A percentile compares a stretch with the other conserved stretches of the same genome.
Conservation (phyloP, 805 yeast species). For the Saccharomycopsis babjevae region DNA sequence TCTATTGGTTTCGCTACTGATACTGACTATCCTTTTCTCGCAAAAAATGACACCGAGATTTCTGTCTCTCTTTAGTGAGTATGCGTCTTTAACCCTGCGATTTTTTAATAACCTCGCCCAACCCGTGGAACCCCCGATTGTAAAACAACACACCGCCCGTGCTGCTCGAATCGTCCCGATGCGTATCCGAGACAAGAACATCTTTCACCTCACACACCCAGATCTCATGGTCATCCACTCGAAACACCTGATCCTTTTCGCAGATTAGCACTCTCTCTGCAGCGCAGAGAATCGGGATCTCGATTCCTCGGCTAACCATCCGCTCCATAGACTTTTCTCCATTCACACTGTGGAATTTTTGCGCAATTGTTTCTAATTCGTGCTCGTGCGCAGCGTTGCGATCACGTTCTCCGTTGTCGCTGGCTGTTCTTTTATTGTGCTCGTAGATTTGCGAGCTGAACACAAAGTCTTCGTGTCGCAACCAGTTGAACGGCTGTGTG, state of each 20-base stretch:
- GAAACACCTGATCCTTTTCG: constrained; percentile 39
- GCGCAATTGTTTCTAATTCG: background rate
- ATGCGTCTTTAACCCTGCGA: background rate
- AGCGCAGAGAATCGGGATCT: constrained; percentile 46
- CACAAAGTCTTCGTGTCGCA: constrained; percentile 19
- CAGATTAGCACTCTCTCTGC: constrained; percentile 59
- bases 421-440: background rate
- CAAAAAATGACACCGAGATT: too few species aligned
- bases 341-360: background rate
- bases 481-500: constrained; percentile 45
- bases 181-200: constrained; percentile 26
- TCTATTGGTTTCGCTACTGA: too few species aligned
- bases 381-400: background rate
- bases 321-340: background rate
- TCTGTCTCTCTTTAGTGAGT: background rate
- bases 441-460: constrained; percentile 5
- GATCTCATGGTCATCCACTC: constrained; percentile 77
- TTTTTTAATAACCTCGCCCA: constrained; percentile 27
- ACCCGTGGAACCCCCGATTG: constrained; percentile 48
- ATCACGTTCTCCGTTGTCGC: background rate
- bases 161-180: constrained; percentile 19
- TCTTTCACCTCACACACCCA: constrained; percentile 77
- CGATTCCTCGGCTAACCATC: background rate
- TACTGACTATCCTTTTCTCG: too few species aligned
- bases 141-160: constrained; percentile 62